Base-by-base conservation (phyloP, 2,329 filamentous ascomycete species). In the Ophiostoma novo-ulmi region DNA sequence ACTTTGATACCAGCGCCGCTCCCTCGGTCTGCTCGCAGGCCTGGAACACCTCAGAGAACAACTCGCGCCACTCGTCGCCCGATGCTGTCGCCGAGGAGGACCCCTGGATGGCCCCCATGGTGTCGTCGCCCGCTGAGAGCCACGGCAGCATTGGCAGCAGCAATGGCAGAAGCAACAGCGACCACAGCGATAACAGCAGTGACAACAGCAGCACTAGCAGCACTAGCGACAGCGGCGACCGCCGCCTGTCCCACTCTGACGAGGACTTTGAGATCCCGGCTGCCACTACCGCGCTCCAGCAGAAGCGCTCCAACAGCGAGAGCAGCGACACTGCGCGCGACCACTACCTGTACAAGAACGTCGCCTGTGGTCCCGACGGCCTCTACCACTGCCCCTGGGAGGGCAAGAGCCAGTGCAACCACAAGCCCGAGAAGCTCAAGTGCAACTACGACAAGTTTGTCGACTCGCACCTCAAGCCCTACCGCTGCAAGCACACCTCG, bases 361-460 rank as follows among this genome's bases (percentile, higher is more conserved):
- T 85, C 70, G 81, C 82, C 66, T 86, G 89, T 11, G 80, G 85
- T 58, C 79, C 84, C 44, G 92, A 97, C 80, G 93, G 93, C 77
- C 87, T 96, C 72, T 98, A 95, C 82, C 93, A 97, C 82, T 98
- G 94, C 85, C 94, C 94, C 6, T 95, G 91, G 85, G 89, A 91
- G 79, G 90, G 88, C 76, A 85, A 89, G 72, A 71, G 81, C 41
- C 83, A 79, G 77, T 98, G 94, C 87, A 91, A 87, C 80, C 94
- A 97, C 88, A 91, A 92, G 82, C 88, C 94, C 58, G 95, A 96
- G 78, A 95, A 96, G 83, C 91, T 98, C 76, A 97, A 97, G 87
- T 97, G 94, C 89, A 97, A 97, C 82, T 98, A 97, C 79, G 94
- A 97, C 86, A 98, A 98, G 86, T 97, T 95, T 77, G 89, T 98